These are phyloP conservation scores for Pleurotus pulmonarius DNA, from an alignment of 768 basidiomycete genomes.

Conservation along the genomic window DNA sequence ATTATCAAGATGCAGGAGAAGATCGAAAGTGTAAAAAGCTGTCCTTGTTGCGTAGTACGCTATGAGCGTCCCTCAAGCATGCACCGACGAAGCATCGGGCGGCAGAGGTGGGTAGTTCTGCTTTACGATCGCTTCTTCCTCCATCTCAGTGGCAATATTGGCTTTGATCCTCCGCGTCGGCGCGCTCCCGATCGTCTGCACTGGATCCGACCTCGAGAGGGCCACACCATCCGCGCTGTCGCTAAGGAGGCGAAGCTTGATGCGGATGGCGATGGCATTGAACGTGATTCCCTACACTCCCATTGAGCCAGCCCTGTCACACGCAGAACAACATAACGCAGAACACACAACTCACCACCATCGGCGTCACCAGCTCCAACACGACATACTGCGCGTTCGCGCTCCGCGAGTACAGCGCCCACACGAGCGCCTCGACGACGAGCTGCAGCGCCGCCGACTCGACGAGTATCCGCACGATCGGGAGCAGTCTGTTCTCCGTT, in stretches of 20 bases:
- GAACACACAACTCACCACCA: constrained; percentile 4
- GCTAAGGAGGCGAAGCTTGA: not conserved
- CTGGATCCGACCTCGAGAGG: not conserved
- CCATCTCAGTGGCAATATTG: not conserved
- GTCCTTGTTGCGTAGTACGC: no score
- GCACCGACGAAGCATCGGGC: no score
- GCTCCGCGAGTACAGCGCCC: constrained; percentile 12
- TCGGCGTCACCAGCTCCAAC: constrained; percentile 6
- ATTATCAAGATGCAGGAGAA: no score
- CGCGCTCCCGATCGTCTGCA: not conserved
- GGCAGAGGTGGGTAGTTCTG: no score
- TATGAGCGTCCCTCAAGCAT: no score
- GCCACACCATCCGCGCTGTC: not conserved
- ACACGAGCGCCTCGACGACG: constrained; percentile 13
- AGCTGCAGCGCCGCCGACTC: constrained; percentile 18
- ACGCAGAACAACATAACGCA: not conserved
- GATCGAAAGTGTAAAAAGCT: no score
- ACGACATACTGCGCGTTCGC: constrained; percentile 16
- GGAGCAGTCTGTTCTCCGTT: constrained; percentile 5
- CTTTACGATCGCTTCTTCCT: not conserved
- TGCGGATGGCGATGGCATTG: not conserved
- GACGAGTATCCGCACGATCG: constrained; percentile 12
- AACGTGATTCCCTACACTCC: not conserved
- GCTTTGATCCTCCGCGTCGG: not conserved
- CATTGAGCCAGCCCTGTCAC: not conserved